A percentile compares a stretch with the other conserved stretches of the same genome.
Evolutionary conservation across 495 filamentous ascomycete genomes (phyloP).

Genomic region (Hyaloscypha bicolor): DNA sequence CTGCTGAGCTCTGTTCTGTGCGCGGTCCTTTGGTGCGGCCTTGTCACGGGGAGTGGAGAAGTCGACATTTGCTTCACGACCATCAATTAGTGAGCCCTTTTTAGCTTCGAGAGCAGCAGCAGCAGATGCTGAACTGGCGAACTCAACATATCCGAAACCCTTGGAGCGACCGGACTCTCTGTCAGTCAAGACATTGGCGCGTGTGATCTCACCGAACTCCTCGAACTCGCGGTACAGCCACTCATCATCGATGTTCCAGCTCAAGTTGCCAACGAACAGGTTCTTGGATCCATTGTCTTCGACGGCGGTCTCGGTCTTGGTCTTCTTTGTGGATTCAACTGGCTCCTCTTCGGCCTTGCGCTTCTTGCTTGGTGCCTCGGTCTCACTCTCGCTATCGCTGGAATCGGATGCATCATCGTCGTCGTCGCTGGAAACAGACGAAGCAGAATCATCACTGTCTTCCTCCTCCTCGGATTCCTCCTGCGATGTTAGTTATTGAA

Average conservation of each 20-base stretch:
- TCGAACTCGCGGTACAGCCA: conserved; percentile 87
- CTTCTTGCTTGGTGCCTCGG: conserved; percentile 71
- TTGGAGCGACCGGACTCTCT: conserved; percentile 80
- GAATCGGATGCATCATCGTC: conserved; percentile 45
- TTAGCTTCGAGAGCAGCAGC: conserved; percentile 78
- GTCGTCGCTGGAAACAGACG: conserved; percentile 16
- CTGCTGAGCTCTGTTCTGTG: conserved; percentile 67
- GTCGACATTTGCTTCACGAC: conserved; percentile 86
- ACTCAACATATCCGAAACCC: conserved; percentile 98
- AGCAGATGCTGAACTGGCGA: conserved; percentile 66
- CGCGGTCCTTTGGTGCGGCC: conserved; percentile 55
- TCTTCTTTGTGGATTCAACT: conserved; percentile 72
- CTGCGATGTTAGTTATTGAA: conserved; percentile 9
- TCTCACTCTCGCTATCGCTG: conserved; percentile 49
- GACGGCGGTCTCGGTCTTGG: conserved; percentile 63
- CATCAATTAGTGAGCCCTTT: conserved; percentile 80
- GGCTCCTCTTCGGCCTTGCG: conserved; percentile 78
- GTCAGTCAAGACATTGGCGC: conserved; percentile 82
- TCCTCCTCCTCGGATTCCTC: conserved; percentile 45
- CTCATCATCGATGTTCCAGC: conserved; percentile 93
- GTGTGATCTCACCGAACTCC: conserved; percentile 74
- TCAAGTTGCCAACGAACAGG: conserved; percentile 91
- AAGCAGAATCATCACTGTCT: conserved; percentile 38
- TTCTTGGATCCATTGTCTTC: conserved; percentile 65
- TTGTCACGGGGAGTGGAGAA: conserved; percentile 72